Base-by-base conservation (phyloP, 202 grass and related monocot genomes). In the Digitaria exilis region DNA sequence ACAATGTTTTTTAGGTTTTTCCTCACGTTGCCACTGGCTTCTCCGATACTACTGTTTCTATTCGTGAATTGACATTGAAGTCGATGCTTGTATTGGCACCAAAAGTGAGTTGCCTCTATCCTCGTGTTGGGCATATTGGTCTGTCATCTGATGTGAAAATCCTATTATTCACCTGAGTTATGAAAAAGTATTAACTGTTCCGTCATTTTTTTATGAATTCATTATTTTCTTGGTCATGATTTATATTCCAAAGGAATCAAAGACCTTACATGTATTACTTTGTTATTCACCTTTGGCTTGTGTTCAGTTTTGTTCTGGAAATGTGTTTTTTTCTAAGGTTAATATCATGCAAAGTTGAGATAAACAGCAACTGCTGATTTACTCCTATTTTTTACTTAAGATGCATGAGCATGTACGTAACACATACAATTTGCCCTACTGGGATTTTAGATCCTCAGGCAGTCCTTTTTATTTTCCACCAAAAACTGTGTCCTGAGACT, bases 21-120 rank as follows among this genome's bases (percentile, higher is more conserved):
- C 96, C 93, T 85, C 84, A 99, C 85, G 91, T 99, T 80, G 96
- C 96, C 32, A 96, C 89, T 82, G 96, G 93, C 19, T 99, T 99
- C 71, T 89, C 93, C 19, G 96, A 99, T 96, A 96, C 93, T 68
- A 90, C 93, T 59, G 90, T 89, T 32, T 86, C 92, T 64, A 91
- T 99, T 76, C 96, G 96, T 83, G 96, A 99, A 84, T 63, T 99
- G 67, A 99, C 96, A 58, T 84, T 99, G 77, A 99, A 99, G 85
- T 92, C 96, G 1, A 99, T 99, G 96, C 96, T 99, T 18, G 73
- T 96, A 84, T 89, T 99, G 80, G 96, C 89, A 58, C 96, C 96
- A 69, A 99, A 99, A 91, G 96, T 99, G 86, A 92, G 84, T 76
- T 56, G 21, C 39, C 75, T 19, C 31, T 43, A 78, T 34, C 19